Evolutionary conservation across 2,329 filamentous ascomycete species (phyloP).

Genomic region (Aureobasidium leucospermi): DNA sequence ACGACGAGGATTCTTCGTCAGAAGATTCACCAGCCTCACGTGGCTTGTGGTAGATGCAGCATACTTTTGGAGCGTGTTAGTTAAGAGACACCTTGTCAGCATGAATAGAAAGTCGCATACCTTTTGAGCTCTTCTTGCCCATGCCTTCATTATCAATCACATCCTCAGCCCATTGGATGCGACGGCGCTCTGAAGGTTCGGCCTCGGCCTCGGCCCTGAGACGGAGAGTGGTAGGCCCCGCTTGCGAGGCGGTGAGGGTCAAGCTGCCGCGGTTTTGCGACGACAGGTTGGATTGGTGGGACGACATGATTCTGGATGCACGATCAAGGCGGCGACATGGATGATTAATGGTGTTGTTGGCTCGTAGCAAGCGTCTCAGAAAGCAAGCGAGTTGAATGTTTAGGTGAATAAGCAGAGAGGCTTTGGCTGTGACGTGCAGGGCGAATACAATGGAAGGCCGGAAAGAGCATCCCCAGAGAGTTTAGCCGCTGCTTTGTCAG

Average conservation of each 20-base stretch:
- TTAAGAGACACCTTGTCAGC: not conserved
- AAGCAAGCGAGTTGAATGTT: not conserved
- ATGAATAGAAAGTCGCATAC: constrained; percentile 38
- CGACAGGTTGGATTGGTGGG: not conserved
- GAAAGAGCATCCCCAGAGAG: not conserved
- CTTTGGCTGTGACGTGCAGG: constrained; percentile 4
- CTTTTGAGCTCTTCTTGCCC: constrained; percentile 90
- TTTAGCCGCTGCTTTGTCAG: not conserved
- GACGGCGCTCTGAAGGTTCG: constrained; percentile 41
- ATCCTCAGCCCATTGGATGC: constrained; percentile 86
- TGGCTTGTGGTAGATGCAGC: constrained; percentile 94
- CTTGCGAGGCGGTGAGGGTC: constrained; percentile 24
- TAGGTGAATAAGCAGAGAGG: not conserved
- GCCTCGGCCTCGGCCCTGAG: constrained; percentile 30
- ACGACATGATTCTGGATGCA: constrained; percentile 8
- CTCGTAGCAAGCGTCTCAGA: not conserved
- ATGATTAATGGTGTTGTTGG: not conserved
- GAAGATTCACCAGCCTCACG: constrained; percentile 77
- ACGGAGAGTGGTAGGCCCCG: constrained; percentile 26
- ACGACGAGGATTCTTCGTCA: constrained; percentile 53
- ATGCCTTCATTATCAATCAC: constrained; percentile 94
- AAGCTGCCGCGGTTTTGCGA: constrained; percentile 24
- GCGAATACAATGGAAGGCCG: constrained; percentile 9
- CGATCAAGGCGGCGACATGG: not conserved
- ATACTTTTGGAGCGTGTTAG: constrained; percentile 53